These are phyloP conservation scores for Ampelomyces quisqualis DNA, from an alignment of 2,329 filamentous ascomycete species.

Conservation along the genomic window DNA sequence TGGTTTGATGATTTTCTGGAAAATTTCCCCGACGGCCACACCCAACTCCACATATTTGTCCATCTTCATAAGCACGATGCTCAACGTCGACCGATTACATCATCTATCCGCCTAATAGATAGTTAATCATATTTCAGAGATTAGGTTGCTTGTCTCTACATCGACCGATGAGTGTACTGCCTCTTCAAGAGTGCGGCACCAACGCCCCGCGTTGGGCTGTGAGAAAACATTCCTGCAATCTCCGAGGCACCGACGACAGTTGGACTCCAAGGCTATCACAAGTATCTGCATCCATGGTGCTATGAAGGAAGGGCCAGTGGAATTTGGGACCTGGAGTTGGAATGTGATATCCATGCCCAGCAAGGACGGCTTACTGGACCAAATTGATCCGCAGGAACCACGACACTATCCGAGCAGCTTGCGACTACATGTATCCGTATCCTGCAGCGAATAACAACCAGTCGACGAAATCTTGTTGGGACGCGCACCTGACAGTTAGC, in stretches of 20 bases:
- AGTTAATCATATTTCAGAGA: conserved; percentile 2
- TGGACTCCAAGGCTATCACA: background rate
- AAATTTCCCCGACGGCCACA: too few relatives aligned
- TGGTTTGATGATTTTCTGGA: background rate
- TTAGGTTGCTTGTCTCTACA: background rate
- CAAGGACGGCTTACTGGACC: background rate
- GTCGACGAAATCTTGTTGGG: conserved; percentile 6
- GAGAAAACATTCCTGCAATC: too few relatives aligned
- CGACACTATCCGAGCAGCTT: background rate
- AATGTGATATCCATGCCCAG: background rate
- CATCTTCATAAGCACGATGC: background rate
- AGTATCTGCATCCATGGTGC: background rate
- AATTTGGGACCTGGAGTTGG: background rate
- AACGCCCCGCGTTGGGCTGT: too few relatives aligned
- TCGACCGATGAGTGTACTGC: background rate
- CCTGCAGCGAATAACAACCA: background rate
- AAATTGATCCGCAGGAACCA: background rate
- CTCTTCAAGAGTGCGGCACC: too few relatives aligned
- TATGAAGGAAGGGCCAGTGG: background rate
- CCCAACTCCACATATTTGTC: background rate
- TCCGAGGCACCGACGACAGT: too few relatives aligned
- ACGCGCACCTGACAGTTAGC: background rate
- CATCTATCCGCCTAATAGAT: conserved; percentile 8
- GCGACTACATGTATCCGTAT: background rate
- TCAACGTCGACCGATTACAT: background rate